Base-by-base conservation (phyloP, 1,284 basidiomycete genomes). In the Cryptococcus maquisensis region DNA sequence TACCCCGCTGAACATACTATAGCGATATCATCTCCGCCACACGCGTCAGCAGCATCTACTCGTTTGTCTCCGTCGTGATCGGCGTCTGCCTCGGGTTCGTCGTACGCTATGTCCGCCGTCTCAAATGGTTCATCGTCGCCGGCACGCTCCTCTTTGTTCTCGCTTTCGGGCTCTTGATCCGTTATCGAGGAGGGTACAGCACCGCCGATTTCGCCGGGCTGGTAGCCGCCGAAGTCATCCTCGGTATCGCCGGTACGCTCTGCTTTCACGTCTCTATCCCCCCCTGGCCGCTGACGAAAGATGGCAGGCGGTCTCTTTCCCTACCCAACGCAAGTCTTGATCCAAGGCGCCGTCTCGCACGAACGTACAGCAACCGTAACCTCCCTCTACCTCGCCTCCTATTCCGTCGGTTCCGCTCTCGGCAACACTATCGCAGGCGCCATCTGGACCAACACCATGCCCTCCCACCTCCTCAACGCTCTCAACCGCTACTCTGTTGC, bases 121-220 rank as follows among this genome's bases (percentile, higher is more conserved):
- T 78, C 57, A 78, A 79, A 63, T 68, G 59, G 32, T 74, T 77
- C 62, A 69, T 74, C 57, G 66, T 78, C 28, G 55, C 65, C 42
- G 72, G 68, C n/a, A 62, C 61, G 4, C 46, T 54, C 28, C 50
- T 69, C 36, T 67, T 68, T 45, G 55, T 69, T 23, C 54, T 71
- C 47, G 64, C 71, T 3, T 77, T 78, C 54, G 78, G 78, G 28
- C 61, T 79, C 1, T 63, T 80, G 28, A 72, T 78, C 54, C 69
- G 69, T 32, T 79, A 62, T 71, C 71, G 78, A 42, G 74, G 76
- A 18, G 72, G 69, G 20, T 56, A 61, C 52, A 61, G 63, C 0
- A 51, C 44, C 1, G 47, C 49, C 23, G 62, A 65, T 18, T 62
- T 70, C 40, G 60, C 66, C 0, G 74, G 74, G 39, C 61, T 79